Conservation (phyloP, 2,329 filamentous ascomycete genomes). For the Fonsecaea pedrosoi region DNA sequence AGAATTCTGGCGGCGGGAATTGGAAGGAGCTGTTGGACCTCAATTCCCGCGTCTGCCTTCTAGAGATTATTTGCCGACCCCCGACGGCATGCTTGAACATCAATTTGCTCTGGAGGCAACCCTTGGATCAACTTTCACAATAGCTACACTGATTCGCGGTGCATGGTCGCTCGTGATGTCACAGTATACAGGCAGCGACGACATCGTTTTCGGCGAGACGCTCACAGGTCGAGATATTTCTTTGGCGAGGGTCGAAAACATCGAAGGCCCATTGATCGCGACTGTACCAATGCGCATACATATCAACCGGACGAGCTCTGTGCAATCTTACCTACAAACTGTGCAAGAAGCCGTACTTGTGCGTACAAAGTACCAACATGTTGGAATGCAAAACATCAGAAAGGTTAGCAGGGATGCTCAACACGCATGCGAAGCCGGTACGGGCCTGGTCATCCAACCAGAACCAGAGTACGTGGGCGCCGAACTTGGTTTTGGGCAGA, state of each 20-base stretch:
- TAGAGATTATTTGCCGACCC: conserved; percentile 54
- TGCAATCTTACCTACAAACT: conserved; percentile 60
- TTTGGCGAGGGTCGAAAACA: conserved; percentile 54
- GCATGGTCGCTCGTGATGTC: conserved; percentile 58
- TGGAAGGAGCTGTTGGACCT: conserved; percentile 54
- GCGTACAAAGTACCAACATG: conserved; percentile 70
- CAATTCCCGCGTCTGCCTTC: conserved; percentile 60
- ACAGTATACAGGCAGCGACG: conserved; percentile 53
- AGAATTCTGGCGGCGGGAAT: conserved; percentile 56
- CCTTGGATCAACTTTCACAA: conserved; percentile 47
- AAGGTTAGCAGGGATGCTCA: conserved; percentile 58
- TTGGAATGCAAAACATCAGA: conserved; percentile 61
- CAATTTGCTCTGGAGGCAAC: conserved; percentile 44
- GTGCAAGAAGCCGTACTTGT: conserved; percentile 64
- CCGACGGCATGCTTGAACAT: conserved; percentile 55
- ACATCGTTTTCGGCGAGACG: conserved; percentile 59
- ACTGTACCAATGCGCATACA: conserved; percentile 54
- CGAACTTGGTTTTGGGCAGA: conserved; percentile 47
- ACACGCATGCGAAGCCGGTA: conserved; percentile 56
- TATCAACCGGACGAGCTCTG: conserved; percentile 47
- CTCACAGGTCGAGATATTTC: conserved; percentile 57
- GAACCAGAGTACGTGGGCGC: conserved; percentile 47
- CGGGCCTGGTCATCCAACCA: conserved; percentile 51
- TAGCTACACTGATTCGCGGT: conserved; percentile 57
- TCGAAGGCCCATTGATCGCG: conserved; percentile 55